Percentiles rank a stretch among this genome's conserved stretches.
phyloP scores from a whole-genome alignment of 208 protist species.

The Leishmania tropica region DNA sequence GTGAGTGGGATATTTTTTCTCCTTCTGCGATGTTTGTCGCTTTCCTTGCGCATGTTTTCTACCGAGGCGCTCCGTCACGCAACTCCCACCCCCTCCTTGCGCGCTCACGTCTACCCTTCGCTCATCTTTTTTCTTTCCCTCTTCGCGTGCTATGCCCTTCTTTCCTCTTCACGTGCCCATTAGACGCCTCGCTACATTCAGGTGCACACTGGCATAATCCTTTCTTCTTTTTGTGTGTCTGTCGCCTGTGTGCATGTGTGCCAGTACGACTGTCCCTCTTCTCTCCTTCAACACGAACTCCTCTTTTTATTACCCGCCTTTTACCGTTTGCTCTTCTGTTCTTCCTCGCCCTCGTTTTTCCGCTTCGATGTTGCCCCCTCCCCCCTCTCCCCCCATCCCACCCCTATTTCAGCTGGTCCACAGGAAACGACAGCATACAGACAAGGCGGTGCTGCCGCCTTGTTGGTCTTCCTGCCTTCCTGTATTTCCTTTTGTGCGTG shows the following conservation, averaged over 20 bases:
- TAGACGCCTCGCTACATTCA: background rate
- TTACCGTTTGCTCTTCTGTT: background rate
- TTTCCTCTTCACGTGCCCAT: background rate
- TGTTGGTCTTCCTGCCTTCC: background rate
- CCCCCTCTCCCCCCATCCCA: too few relatives aligned
- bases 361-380: too few relatives aligned
- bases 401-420: background rate
- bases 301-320: background rate
- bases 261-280: background rate
- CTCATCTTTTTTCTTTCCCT: background rate
- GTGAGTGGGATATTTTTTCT: background rate
- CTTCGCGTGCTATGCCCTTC: background rate
- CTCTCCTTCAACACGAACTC: background rate
- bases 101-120: background rate
- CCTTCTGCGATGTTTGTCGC: background rate
- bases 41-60: background rate
- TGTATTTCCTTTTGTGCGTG: background rate
- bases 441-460: background rate
- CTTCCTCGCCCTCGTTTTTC: background rate
- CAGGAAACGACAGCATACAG: too few relatives aligned
- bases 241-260: background rate
- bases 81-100: background rate
- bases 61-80: background rate
- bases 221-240: background rate
- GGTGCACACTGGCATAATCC: background rate